Conservation (phyloP, 306 rosid species). For the cucumber (Cucumis sativus) region Cucumber_9930_V3 NC_026655.2:5225501-5226000, state of each 20-base stretch:
- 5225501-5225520: constrained; percentile 90
- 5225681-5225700: neutral
- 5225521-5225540: constrained; percentile 90
- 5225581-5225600: constrained; percentile 97
- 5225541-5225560: constrained; percentile 95
- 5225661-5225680: neutral
- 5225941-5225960: neutral
- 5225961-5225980: neutral
- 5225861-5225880: neutral
- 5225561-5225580: constrained; percentile 83
- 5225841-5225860: neutral
- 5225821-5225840: neutral
- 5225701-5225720: neutral
- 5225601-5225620: constrained; percentile 57
- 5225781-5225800: neutral
- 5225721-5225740: neutral
- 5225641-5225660: neutral
- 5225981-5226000: neutral
- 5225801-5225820: neutral
- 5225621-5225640: neutral
- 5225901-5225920: neutral
- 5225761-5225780: neutral
- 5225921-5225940: neutral
- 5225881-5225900: neutral
- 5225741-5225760: neutral